Conservation (phyloP, 164 flowering plant genomes). For the Umbellularia californica region DNA sequence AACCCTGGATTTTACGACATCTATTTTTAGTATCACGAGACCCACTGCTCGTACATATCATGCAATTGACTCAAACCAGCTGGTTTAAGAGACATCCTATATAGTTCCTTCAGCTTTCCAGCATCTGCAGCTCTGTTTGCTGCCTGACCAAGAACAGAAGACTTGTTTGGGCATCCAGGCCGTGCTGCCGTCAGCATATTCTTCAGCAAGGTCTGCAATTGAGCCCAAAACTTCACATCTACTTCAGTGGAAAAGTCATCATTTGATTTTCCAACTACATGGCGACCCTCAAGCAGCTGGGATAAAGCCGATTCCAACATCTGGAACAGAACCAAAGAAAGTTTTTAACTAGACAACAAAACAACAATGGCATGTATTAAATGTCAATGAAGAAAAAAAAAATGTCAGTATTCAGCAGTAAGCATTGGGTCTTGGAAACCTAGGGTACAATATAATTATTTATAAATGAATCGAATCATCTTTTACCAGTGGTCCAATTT, state of each 20-base stretch:
- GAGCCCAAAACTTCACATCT: conserved; percentile 55
- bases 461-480: no score
- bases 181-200: conserved; percentile 50
- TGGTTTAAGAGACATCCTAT: conserved; percentile 69
- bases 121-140: conserved; percentile 42
- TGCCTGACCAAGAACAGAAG: conserved; percentile 20
- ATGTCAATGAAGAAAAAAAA: background rate
- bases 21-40: conserved; percentile 1
- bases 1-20: no score
- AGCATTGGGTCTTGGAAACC: background rate
- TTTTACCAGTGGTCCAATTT: no score
- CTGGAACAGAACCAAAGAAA: conserved; percentile 32
- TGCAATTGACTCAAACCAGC: conserved; percentile 44
- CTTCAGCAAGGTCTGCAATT: conserved; percentile 67
- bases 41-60: conserved; percentile 63
- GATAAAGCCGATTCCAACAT: conserved; percentile 72
- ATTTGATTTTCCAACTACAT: conserved; percentile 26
- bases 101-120: conserved; percentile 68
- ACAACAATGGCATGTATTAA: background rate
- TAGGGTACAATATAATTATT: no score
- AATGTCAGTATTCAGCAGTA: background rate
- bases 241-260: conserved; percentile 30
- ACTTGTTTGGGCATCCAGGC: conserved; percentile 35
- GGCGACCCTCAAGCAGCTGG: conserved; percentile 74
- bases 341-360: no score